These are phyloP conservation scores for Aspergillus costaricaensis DNA, from an alignment of 2,329 filamentous ascomycete genomes.

Conservation along the genomic window DNA sequence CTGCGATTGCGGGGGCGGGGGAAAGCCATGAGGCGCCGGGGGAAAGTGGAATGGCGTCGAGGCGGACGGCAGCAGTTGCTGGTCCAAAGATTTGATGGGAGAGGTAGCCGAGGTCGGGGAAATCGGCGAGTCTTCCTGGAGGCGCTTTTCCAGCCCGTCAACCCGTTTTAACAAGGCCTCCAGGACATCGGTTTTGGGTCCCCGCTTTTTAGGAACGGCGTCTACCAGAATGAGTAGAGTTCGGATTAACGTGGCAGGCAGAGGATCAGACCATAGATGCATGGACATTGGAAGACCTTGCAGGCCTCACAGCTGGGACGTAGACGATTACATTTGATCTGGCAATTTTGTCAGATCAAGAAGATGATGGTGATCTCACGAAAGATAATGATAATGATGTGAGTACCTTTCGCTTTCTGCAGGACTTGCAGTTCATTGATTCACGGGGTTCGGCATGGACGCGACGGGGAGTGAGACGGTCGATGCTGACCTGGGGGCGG, in stretches of 20 bases:
- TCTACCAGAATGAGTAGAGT: conserved; percentile 48
- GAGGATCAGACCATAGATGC: conserved; percentile 71
- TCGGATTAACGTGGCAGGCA: neutral
- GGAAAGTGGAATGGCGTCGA: neutral
- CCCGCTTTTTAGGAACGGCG: conserved; percentile 84
- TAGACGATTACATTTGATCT: conserved; percentile 92
- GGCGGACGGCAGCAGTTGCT: conserved; percentile 16
- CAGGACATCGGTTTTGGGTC: conserved; percentile 85
- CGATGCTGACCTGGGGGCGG: conserved; percentile 77
- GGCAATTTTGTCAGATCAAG: conserved; percentile 5
- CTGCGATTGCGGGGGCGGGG: conserved; percentile 44
- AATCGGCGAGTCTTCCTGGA: conserved; percentile 63
- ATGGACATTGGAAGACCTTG: conserved; percentile 83
- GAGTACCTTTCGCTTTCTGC: conserved; percentile 82
- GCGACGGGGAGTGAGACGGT: conserved; percentile 71
- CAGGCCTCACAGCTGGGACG: conserved; percentile 85
- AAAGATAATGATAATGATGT: conserved; percentile 8
- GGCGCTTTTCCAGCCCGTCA: conserved; percentile 77
- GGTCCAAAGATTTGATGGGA: conserved; percentile 32
- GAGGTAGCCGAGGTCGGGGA: conserved; percentile 50
- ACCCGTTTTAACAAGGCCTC: conserved; percentile 83
- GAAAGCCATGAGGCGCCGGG: conserved; percentile 12
- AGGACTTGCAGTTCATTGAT: conserved; percentile 95
- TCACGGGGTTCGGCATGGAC: conserved; percentile 76
- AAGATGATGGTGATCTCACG: neutral